Evolutionary conservation across 495 filamentous ascomycete genomes (phyloP).

Genomic region (Tuber umbilicatum): DNA sequence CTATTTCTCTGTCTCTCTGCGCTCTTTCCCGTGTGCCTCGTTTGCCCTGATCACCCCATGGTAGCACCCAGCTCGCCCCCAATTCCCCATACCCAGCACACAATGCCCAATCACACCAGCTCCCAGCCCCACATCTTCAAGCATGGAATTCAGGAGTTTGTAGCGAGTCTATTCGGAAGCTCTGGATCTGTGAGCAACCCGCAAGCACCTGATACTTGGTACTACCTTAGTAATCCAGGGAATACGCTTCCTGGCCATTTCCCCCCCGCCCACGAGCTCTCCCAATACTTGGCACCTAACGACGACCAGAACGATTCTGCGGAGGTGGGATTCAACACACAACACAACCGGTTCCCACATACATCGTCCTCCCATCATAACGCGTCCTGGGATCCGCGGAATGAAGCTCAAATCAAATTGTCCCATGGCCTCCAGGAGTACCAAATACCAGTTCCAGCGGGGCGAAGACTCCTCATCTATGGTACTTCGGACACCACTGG

Average conservation of each 20-base stretch:
- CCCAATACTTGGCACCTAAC: neutral
- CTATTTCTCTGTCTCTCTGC: neutral
- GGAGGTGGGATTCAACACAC: neutral
- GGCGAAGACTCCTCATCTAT: too few species aligned
- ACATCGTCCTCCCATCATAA: neutral
- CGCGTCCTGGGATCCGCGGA: rapidly evolving
- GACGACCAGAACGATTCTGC: neutral
- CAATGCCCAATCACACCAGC: neutral
- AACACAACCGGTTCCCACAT: neutral
- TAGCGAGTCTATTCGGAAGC: too few species aligned
- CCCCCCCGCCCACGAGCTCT: too few species aligned
- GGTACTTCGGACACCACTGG: neutral
- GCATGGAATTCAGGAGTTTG: too few species aligned
- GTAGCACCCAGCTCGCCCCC: neutral
- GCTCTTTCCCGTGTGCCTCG: neutral
- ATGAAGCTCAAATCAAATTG: neutral
- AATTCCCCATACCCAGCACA: neutral
- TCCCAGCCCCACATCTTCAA: too few species aligned
- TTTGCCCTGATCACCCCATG: neutral
- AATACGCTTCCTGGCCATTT: neutral
- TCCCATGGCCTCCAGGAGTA: neutral
- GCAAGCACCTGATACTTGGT: neutral
- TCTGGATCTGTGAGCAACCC: too few species aligned
- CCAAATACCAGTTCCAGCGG: neutral
- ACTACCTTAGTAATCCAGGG: neutral